These are phyloP conservation scores for Lentinula novae-zelandiae DNA, from an alignment of 1,284 basidiomycete species.

Conservation along the genomic window DNA sequence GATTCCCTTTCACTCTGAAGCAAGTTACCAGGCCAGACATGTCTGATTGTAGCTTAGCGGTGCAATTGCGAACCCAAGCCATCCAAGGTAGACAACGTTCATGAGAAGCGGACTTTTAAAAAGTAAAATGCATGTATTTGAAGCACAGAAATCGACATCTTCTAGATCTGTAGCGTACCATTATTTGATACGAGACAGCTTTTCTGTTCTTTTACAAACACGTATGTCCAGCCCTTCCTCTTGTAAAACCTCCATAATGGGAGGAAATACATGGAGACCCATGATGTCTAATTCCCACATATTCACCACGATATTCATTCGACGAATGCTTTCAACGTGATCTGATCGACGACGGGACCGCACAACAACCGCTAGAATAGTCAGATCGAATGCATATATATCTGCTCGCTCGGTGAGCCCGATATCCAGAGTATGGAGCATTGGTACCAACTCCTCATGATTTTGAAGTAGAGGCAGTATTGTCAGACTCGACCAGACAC, in stretches of 20 bases:
- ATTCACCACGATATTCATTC: conserved; percentile 1
- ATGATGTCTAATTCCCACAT: not conserved
- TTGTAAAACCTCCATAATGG: conserved; percentile 8
- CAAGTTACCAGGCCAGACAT: too few species aligned
- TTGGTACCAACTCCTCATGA: not conserved
- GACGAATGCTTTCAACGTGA: not conserved
- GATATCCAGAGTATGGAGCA: not conserved
- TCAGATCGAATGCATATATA: not conserved
- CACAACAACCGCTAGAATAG: not conserved
- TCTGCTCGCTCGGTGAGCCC: not conserved
- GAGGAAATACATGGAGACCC: not conserved
- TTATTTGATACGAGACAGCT: not conserved
- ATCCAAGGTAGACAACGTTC: too few species aligned
- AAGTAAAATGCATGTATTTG: too few species aligned
- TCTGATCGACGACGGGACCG: not conserved
- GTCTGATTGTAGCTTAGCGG: too few species aligned
- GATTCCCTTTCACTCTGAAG: too few species aligned
- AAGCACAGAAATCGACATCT: too few species aligned
- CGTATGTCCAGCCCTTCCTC: conserved; percentile 3
- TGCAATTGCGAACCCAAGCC: too few species aligned
- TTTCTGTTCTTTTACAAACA: not conserved
- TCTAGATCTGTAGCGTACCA: not conserved
- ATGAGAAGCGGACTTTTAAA: too few species aligned
- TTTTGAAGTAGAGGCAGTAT: not conserved
- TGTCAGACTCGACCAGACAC: not conserved